Conservation (phyloP, 2,329 filamentous ascomycete genomes). For the Arachnopeziza araneosa region DNA sequence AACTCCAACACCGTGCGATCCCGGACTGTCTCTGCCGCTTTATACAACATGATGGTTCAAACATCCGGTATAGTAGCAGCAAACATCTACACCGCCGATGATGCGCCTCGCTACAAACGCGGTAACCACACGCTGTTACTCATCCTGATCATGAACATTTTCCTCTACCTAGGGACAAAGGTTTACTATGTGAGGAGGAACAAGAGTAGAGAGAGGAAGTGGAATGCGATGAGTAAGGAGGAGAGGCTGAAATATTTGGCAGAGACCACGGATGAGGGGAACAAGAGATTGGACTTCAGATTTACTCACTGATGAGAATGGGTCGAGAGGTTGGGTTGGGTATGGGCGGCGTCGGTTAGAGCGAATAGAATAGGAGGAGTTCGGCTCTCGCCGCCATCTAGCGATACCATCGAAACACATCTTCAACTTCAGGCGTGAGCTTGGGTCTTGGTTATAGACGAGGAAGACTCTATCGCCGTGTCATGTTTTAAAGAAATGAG, state of each 20-base stretch:
- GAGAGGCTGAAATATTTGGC: constrained; percentile 21
- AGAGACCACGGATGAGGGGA: constrained; percentile 23
- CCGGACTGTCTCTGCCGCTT: constrained; percentile 54
- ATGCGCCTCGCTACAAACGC: constrained; percentile 43
- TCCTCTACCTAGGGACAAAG: constrained; percentile 39
- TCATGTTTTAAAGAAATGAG: too few relatives aligned
- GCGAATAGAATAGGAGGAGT: too few relatives aligned
- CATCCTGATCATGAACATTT: constrained; percentile 40
- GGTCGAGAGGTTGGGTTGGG: background rate
- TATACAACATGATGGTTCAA: constrained; percentile 55
- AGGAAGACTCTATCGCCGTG: too few relatives aligned
- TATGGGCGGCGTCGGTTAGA: background rate
- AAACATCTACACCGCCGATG: constrained; percentile 37
- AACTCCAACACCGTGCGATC: constrained; percentile 58
- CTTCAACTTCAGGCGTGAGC: too few relatives aligned
- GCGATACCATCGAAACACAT: too few relatives aligned
- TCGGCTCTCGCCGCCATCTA: too few relatives aligned
- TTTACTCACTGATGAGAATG: constrained; percentile 34
- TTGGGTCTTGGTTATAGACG: too few relatives aligned
- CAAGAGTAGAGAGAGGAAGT: constrained; percentile 33
- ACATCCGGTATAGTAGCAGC: constrained; percentile 33
- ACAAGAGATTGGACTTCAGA: constrained; percentile 35
- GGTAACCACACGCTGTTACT: constrained; percentile 51
- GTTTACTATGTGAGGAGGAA: constrained; percentile 43
- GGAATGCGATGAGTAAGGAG: constrained; percentile 39